These are phyloP conservation scores for Lolium rigidum DNA, from an alignment of 176 grass and related monocot genomes.

Conservation along the genomic window DNA sequence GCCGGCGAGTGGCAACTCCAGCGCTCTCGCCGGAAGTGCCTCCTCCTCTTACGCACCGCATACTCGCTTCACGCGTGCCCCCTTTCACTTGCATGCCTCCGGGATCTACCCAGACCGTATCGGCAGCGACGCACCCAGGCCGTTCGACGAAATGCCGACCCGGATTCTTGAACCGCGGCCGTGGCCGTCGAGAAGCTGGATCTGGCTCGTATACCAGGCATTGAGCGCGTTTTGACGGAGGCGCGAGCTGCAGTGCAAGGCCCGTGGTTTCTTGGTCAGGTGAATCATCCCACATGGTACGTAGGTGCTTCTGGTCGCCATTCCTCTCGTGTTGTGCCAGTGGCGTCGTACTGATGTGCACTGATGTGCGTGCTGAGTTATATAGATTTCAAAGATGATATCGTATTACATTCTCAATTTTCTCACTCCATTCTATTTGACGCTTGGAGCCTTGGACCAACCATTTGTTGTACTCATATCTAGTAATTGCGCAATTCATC, in stretches of 20 bases:
- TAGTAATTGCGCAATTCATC: neutral
- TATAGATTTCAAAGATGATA: neutral
- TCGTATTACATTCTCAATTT: neutral
- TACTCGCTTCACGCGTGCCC: neutral
- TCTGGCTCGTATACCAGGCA: too few relatives aligned
- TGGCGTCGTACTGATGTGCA: neutral
- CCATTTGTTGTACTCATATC: neutral
- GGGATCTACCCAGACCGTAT: neutral
- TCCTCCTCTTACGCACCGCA: neutral
- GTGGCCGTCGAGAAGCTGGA: too few relatives aligned
- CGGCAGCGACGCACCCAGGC: neutral
- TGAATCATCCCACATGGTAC: neutral
- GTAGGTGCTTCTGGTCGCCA: neutral
- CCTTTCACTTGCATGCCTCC: neutral
- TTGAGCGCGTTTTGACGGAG: constrained; percentile 13
- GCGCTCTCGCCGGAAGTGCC: neutral
- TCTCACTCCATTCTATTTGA: neutral
- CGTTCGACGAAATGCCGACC: constrained; percentile 37
- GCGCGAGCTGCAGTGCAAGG: neutral
- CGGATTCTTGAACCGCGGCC: neutral
- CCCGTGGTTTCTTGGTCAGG: neutral
- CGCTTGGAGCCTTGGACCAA: neutral
- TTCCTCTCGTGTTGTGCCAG: neutral
- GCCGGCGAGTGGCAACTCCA: too few relatives aligned
- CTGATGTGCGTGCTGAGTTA: neutral